Base-by-base conservation (phyloP, 306 rosid genomes). In the Mucuna pruriens region DNA sequence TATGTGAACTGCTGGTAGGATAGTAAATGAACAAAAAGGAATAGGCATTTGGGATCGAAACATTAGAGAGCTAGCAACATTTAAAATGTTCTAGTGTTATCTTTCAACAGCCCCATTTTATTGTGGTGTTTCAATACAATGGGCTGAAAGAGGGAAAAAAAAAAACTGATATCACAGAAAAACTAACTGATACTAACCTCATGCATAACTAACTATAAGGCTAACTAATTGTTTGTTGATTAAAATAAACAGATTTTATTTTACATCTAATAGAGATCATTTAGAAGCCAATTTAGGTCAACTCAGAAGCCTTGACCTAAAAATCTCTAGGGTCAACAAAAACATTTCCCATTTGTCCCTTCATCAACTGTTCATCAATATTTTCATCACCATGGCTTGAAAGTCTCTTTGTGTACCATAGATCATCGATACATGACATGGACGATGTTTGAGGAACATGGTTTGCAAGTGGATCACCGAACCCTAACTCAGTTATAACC, bases 381-480 rank as follows among this genome's bases (percentile, higher is more conserved):
- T 36, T 38, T 9, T 10, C 51, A 67, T 67, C 73, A 20, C 49
- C 34, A 0, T 39, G 52, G 52, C 34, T 67, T 40, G 73, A 39
- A 67, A 67, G 73, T 12, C 10, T 67, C 73, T 67, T 67, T 20
- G 52, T 67, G 52, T 67, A 40, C 73, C 73, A 67, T 4, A 67
- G 52, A 67, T 67, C 73, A 39, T 67, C 73, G 8, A 40, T 40
- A 22, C 73, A 39, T 11, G 73, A 67, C 19, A 40, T 67, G 23
- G 52, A 39, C 2, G 46, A 10, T 67, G 73, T 67, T 20, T 67
- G 73, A 39, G 52, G 90, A 67, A 87, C 86, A 73, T 85, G 80
- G 67, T 66, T 84, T 0, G 89, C 75, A n/a, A 89, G 90, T 69
- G 94, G 94, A 85, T 89, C 94, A 48, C 85, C 34, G 2, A 39